Conservation (phyloP, 2,329 filamentous ascomycete genomes). For the Phialocephala sp. region DNA sequence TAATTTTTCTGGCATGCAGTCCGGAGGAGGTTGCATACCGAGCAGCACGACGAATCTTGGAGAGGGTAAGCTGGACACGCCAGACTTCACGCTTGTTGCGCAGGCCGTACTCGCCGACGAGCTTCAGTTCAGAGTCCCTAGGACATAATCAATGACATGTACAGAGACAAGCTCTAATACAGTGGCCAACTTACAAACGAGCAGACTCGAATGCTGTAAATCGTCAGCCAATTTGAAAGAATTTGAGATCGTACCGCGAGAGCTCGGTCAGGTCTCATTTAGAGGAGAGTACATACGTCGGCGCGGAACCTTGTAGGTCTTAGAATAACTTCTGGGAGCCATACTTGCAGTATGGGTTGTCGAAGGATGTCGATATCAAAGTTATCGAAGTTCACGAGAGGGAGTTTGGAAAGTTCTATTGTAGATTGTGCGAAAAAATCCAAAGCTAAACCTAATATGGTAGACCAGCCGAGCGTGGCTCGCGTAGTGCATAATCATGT, state of each 20-base stretch:
- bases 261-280: not conserved
- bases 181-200: slow-evolving; percentile 99
- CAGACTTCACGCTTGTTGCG: slow-evolving; percentile 99
- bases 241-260: not conserved
- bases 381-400: not conserved
- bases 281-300: slow-evolving; percentile 57
- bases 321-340: slow-evolving; percentile 80
- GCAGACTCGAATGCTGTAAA: slow-evolving; percentile 89
- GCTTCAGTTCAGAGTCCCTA: slow-evolving; percentile 99
- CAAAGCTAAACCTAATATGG: not conserved
- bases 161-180: slow-evolving; percentile 96
- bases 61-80: slow-evolving; percentile 98
- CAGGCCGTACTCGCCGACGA: slow-evolving; percentile 99
- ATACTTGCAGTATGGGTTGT: slow-evolving; percentile 42
- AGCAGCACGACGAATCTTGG: slow-evolving; percentile 99
- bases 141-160: slow-evolving; percentile 83
- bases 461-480: not conserved
- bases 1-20: slow-evolving; percentile 16
- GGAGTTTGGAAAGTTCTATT: not conserved
- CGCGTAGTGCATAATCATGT: not conserved
- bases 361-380: not conserved
- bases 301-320: slow-evolving; percentile 99
- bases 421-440: not conserved
- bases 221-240: slow-evolving; percentile 45
- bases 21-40: slow-evolving; percentile 67